Conservation (phyloP, 169 alveolate genomes). For the Perkinsus marinus region DNA sequence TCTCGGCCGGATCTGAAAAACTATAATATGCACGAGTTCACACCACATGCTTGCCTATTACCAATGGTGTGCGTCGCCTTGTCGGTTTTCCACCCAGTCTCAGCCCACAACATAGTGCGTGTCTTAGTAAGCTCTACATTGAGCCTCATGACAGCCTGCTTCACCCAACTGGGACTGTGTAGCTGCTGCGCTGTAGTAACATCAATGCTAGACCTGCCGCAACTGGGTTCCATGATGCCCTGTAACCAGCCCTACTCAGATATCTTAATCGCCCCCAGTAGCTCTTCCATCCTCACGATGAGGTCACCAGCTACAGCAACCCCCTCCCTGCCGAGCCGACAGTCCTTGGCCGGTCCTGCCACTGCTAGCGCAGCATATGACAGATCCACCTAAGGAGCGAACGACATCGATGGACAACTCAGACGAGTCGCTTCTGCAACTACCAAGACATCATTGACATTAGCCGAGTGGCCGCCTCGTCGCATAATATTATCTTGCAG, state of each 20-base stretch:
- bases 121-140: neutral
- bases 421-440: neutral
- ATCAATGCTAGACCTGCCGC: neutral
- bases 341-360: neutral
- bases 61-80: neutral
- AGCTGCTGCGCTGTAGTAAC: neutral
- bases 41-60: neutral
- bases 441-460: neutral
- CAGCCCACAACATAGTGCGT: neutral
- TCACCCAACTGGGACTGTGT: neutral
- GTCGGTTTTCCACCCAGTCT: neutral
- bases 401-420: neutral
- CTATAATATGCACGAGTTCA: neutral
- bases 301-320: neutral
- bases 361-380: neutral
- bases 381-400: neutral
- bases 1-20: neutral
- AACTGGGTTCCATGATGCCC: neutral
- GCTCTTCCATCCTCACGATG: neutral
- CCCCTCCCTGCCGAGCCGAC: neutral
- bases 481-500: neutral
- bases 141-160: neutral
- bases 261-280: neutral
- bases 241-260: neutral
- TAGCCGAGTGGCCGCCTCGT: neutral